Evolutionary conservation across 2,329 filamentous ascomycete genomes (phyloP), one percentile per base, ranked within the genome.

Genomic region (Uncinocarpus reesii): DNA sequence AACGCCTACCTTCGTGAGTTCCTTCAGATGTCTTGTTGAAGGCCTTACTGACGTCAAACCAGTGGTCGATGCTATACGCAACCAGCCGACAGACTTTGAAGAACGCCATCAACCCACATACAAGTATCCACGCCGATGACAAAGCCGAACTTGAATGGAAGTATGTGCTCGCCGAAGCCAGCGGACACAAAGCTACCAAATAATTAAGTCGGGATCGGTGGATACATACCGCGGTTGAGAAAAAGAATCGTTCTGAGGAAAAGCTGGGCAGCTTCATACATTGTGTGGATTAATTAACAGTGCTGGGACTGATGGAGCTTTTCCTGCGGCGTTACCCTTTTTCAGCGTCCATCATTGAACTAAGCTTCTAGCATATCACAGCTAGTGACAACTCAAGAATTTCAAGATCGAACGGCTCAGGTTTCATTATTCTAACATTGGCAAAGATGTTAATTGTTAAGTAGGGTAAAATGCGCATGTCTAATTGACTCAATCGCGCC

Each of bases 11-110:
- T 60, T 65, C 53, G 69, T 71, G 63, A 59, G 65, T 58, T 7
- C 31, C 36, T 40, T 15, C 42, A 31, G 35, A 7, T 42, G 41
- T 35, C 16, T 34, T 34, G 15, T 18, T 28, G 7, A n/a, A 42
- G 38, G 43, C 28, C 38, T 42, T 53, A 60, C 53, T 48, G 28
- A 57, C 49, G 42, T 13, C 2, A 29, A 28, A 28, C 31, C 29
- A 70, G 67, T 68, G 65, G 62, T 70, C 68, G 54, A 73, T 74
- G 71, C 65, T 72, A 49, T 74, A 74, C 62, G 70, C 71, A 56
- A 71, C 68, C 55, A 73, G 68, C 42, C 67, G 68, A 47, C 69
- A 73, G 58, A 63, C 62, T 50, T 57, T 74, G 55, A 73, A 73
- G 64, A 71, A 68, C 53, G 68, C 71, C 15, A 64, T 74, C 36